Evolutionary conservation across 2,329 filamentous ascomycete species (phyloP).

Genomic region (Botrytis byssoidea): DNA sequence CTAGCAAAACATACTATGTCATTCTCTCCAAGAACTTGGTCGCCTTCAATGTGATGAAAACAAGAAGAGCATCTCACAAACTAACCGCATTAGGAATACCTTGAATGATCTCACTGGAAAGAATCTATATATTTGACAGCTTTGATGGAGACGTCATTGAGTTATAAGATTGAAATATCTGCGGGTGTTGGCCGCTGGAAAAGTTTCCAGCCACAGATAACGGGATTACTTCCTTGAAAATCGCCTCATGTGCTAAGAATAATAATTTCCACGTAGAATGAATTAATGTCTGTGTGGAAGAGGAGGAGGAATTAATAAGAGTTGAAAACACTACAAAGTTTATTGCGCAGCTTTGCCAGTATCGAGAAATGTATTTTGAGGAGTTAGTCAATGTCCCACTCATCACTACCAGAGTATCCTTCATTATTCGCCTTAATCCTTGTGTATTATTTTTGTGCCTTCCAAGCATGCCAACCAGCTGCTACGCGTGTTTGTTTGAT

Average conservation of each 20-base stretch:
- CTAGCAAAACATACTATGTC: background rate
- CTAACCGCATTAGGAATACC: background rate
- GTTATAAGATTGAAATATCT: background rate
- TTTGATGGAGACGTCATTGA: background rate
- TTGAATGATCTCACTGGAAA: background rate
- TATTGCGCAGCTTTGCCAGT: background rate
- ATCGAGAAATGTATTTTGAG: background rate
- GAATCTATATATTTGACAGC: background rate
- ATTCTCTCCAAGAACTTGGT: background rate
- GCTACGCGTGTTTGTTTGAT: conserved; percentile 11
- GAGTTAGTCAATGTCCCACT: too few relatives aligned
- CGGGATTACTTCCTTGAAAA: background rate
- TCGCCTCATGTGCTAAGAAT: background rate
- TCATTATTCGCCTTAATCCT: background rate
- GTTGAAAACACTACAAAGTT: too few relatives aligned
- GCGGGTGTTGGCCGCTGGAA: background rate
- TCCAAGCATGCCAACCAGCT: conserved; percentile 13
- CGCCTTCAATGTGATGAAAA: background rate
- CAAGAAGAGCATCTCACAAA: background rate
- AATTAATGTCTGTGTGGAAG: background rate
- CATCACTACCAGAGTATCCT: background rate
- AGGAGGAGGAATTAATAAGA: background rate
- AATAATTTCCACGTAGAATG: too few relatives aligned
- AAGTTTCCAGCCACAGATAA: background rate
- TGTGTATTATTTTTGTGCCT: background rate